phyloP scores from a whole-genome alignment of 2,329 filamentous ascomycete species.

The Sphaceloma murrayae region DNA sequence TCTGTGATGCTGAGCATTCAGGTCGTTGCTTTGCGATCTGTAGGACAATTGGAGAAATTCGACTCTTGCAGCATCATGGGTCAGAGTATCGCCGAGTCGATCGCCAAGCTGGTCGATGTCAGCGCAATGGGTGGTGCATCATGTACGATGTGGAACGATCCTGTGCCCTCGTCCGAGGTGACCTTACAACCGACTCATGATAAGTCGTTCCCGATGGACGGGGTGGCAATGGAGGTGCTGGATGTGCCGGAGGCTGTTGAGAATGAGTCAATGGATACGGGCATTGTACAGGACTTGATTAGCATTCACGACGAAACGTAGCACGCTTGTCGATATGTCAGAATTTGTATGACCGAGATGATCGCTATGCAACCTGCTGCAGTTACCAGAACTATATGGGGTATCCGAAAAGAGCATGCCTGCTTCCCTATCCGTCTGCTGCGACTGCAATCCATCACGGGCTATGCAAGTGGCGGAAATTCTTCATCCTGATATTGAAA shows the following conservation, averaged over 20 bases:
- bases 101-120: background rate
- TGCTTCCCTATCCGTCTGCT: background rate
- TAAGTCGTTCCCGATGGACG: background rate
- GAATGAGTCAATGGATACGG: too few relatives aligned
- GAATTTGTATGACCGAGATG: background rate
- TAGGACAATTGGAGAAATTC: background rate
- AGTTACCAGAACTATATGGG: background rate
- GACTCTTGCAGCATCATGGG: slow-evolving; percentile 12
- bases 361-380: background rate
- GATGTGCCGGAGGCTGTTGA: too few relatives aligned
- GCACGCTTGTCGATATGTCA: background rate
- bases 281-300: too few relatives aligned
- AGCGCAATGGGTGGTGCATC: background rate
- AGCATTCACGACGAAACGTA: too few relatives aligned
- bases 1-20: slow-evolving; percentile 2
- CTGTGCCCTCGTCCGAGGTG: background rate
- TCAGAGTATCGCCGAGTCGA: background rate
- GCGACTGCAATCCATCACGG: background rate
- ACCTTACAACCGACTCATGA: background rate
- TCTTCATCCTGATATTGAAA: slow-evolving; percentile 5
- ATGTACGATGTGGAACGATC: too few relatives aligned
- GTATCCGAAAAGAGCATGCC: background rate
- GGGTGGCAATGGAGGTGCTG: too few relatives aligned
- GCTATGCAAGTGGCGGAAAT: slow-evolving; percentile 5
- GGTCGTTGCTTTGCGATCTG: slow-evolving; percentile 1